Percentiles rank a stretch among this genome's conserved stretches.
Evolutionary conservation across 257 asterid genomes (phyloP).

Genomic region (Marsdenia floribunda): DNA sequence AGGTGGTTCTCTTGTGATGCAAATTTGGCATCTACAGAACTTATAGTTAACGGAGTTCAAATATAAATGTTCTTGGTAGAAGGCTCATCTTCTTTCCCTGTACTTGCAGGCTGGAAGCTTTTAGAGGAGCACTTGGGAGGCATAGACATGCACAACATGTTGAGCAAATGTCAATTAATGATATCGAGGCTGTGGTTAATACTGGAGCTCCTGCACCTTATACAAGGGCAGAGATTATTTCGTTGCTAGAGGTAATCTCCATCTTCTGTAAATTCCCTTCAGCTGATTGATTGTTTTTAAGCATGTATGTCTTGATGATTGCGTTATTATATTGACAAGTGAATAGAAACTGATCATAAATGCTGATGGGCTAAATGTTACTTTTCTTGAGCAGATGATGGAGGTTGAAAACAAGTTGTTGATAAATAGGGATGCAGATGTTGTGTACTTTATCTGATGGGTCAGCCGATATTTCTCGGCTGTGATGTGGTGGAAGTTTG

Average conservation of each 20-base stretch:
- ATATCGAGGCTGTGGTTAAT: conserved; percentile 68
- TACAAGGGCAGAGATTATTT: conserved; percentile 55
- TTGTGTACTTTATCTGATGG: conserved; percentile 30
- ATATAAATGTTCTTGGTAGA: conserved; percentile 5
- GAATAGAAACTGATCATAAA: not conserved
- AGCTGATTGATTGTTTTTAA: not conserved
- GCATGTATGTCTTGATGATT: not conserved
- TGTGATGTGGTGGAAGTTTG: not conserved
- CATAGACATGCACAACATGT: conserved; percentile 63
- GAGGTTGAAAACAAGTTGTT: conserved; percentile 24
- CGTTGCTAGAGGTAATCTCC: conserved; percentile 59
- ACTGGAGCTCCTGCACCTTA: conserved; percentile 49
- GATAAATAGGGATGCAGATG: conserved; percentile 20
- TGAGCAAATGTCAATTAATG: conserved; percentile 65
- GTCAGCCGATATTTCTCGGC: not conserved
- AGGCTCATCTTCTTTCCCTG: not conserved
- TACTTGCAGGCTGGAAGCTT: conserved; percentile 58
- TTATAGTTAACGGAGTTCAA: not conserved
- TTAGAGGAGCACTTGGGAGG: conserved; percentile 63
- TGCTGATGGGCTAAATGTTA: not conserved
- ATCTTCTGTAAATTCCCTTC: not conserved
- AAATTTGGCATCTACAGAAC: not conserved
- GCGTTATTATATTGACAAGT: not conserved
- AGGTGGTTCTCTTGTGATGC: conserved; percentile 39
- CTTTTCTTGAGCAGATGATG: conserved; percentile 21